phyloP scores from a whole-genome alignment of 2,329 filamentous ascomycete species.

The Stylonectria norvegica region DNA sequence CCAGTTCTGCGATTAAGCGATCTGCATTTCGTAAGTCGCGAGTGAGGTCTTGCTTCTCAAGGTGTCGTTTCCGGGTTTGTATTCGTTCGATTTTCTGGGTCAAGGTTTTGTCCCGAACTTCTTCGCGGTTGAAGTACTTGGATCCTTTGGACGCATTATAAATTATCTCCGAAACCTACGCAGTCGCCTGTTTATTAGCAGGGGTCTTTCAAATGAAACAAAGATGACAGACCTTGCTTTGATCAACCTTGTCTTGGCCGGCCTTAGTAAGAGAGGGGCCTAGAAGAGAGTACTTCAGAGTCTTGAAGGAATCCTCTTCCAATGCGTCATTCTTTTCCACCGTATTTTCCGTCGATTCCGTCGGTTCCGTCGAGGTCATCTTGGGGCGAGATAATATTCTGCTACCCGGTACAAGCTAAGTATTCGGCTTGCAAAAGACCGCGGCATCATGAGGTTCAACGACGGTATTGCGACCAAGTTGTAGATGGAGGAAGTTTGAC shows the following conservation, averaged over 20 bases:
- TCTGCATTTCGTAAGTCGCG: constrained; percentile 74
- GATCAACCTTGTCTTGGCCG: constrained; percentile 90
- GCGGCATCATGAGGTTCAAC: constrained; percentile 18
- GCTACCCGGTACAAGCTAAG: no score
- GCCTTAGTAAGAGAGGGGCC: constrained; percentile 92
- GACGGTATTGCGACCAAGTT: constrained; percentile 18
- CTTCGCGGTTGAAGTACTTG: constrained; percentile 92
- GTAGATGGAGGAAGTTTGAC: constrained; percentile 1
- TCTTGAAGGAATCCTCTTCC: constrained; percentile 34
- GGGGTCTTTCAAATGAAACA: background rate
- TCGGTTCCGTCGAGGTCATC: constrained; percentile 15
- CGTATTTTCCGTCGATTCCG: background rate
- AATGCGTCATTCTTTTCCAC: constrained; percentile 2
- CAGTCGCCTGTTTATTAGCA: constrained; percentile 27
- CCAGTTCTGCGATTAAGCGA: constrained; percentile 74
- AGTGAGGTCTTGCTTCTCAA: constrained; percentile 73
- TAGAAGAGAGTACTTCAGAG: constrained; percentile 83
- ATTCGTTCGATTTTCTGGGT: constrained; percentile 85
- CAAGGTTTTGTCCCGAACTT: constrained; percentile 73
- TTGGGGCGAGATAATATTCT: no score
- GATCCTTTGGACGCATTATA: constrained; percentile 96
- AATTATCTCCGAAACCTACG: constrained; percentile 85
- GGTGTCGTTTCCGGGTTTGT: constrained; percentile 66
- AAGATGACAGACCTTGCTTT: constrained; percentile 62
- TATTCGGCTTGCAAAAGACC: constrained; percentile 1